These are phyloP conservation scores for Erythrophleum ivorense DNA, from an alignment of 331 rosid species.

Conservation along the genomic window DNA sequence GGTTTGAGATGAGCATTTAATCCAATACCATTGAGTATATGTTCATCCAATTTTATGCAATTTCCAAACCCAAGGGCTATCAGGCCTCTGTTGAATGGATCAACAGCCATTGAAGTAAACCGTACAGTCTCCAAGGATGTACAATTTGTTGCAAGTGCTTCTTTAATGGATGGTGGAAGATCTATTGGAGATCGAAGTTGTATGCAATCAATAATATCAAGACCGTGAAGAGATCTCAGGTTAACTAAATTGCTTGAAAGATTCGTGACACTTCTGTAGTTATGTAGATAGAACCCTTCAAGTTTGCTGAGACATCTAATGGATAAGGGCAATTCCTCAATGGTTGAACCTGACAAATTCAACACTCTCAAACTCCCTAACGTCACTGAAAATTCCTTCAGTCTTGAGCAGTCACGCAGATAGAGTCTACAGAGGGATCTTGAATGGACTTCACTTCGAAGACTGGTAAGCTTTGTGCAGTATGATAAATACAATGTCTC, in stretches of 20 bases:
- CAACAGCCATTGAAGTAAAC: not conserved
- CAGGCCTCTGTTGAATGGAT: not conserved
- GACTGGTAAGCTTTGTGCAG: constrained; percentile 42
- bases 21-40: not conserved
- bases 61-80: not conserved
- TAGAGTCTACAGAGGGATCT: constrained; percentile 36
- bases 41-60: constrained; percentile 30
- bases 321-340: constrained; percentile 36
- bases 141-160: not conserved
- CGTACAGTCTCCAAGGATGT: not conserved
- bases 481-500: constrained; percentile 9
- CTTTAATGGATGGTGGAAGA: constrained; percentile 36
- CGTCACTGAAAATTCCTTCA: constrained; percentile 41
- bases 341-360: not conserved
- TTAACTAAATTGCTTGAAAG: constrained; percentile 38
- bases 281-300: not conserved
- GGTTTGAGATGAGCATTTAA: constrained; percentile 14
- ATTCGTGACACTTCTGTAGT: constrained; percentile 26
- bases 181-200: constrained; percentile 28
- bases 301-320: constrained; percentile 33
- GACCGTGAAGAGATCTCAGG: constrained; percentile 26
- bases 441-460: constrained; percentile 27
- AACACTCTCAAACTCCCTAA: constrained; percentile 32
- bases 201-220: constrained; percentile 31
- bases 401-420: constrained; percentile 14